Conservation (phyloP, 2,329 filamentous ascomycete species). For the Penicillium sp. region DNA sequence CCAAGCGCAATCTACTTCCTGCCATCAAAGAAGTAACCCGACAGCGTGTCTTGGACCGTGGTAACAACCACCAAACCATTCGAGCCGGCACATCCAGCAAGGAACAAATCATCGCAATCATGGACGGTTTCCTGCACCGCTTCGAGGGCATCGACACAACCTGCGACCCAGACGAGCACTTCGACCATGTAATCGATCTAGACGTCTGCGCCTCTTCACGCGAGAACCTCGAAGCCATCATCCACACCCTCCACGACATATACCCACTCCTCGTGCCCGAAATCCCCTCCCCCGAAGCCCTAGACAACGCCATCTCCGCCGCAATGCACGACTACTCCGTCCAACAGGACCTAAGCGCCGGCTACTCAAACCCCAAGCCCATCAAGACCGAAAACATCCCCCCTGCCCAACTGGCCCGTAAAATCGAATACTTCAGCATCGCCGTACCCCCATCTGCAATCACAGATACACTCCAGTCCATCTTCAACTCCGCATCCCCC, state of each 20-base stretch:
- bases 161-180: constrained; percentile 68
- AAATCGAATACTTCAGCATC: constrained; percentile 64
- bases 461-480: constrained; percentile 58
- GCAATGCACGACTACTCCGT: constrained; percentile 75
- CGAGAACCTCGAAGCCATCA: constrained; percentile 75
- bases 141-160: constrained; percentile 73
- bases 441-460: constrained; percentile 52
- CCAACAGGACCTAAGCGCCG: constrained; percentile 64
- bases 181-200: constrained; percentile 80
- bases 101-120: constrained; percentile 76
- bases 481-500: constrained; percentile 59
- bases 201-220: constrained; percentile 73
- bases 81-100: constrained; percentile 70
- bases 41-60: constrained; percentile 73
- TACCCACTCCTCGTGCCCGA: constrained; percentile 68
- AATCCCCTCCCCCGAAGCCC: constrained; percentile 65
- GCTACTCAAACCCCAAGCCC: constrained; percentile 38
- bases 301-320: constrained; percentile 72
- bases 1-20: constrained; percentile 57
- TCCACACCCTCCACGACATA: constrained; percentile 65
- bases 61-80: constrained; percentile 97
- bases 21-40: constrained; percentile 70
- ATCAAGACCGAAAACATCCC: constrained; percentile 16
- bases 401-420: constrained; percentile 44
- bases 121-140: constrained; percentile 86